These are phyloP conservation scores for Letharia lupina DNA, from an alignment of 495 filamentous ascomycete species.

Conservation along the genomic window DNA sequence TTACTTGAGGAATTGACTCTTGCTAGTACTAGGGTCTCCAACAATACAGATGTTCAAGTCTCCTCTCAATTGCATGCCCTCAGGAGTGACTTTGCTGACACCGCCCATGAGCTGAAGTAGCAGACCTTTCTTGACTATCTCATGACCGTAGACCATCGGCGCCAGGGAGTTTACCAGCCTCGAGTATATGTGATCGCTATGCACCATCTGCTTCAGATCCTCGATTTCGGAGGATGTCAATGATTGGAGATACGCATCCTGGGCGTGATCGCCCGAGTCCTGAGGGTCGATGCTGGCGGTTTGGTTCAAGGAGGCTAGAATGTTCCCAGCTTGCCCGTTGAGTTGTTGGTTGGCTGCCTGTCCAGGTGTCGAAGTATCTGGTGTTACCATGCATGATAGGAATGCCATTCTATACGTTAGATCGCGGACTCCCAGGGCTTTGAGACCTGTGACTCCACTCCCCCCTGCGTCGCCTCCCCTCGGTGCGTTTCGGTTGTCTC, in stretches of 20 bases:
- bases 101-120: slow-evolving; percentile 89
- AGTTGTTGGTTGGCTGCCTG: slow-evolving; percentile 56
- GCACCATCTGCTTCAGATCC: slow-evolving; percentile 85
- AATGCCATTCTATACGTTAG: slow-evolving; percentile 97
- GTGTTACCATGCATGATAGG: slow-evolving; percentile 92
- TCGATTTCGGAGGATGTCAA: slow-evolving; percentile 79
- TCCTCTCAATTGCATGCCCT: slow-evolving; percentile 88
- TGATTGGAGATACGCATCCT: slow-evolving; percentile 76
- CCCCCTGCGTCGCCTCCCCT: slow-evolving; percentile 74
- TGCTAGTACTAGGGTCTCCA: slow-evolving; percentile 94
- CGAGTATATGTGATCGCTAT: slow-evolving; percentile 88
- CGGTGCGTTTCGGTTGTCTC: slow-evolving; percentile 65
- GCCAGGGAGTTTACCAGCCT: slow-evolving; percentile 93
- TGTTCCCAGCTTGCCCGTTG: slow-evolving; percentile 65
- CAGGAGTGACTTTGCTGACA: slow-evolving; percentile 74
- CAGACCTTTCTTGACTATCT: slow-evolving; percentile 95
- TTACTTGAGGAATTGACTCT: slow-evolving; percentile 93
- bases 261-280: slow-evolving; percentile 70
- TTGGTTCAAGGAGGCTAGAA: slow-evolving; percentile 73
- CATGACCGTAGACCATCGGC: slow-evolving; percentile 94
- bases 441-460: slow-evolving; percentile 76
- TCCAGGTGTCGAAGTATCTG: slow-evolving; percentile 73
- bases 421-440: slow-evolving; percentile 87
- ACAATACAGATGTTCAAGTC: slow-evolving; percentile 99
- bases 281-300: slow-evolving; percentile 52